Percentiles rank a stretch among this genome's conserved stretches.
phyloP scores from a whole-genome alignment of 176 grass and related monocot species.

The Oryza meridionalis region DNA sequence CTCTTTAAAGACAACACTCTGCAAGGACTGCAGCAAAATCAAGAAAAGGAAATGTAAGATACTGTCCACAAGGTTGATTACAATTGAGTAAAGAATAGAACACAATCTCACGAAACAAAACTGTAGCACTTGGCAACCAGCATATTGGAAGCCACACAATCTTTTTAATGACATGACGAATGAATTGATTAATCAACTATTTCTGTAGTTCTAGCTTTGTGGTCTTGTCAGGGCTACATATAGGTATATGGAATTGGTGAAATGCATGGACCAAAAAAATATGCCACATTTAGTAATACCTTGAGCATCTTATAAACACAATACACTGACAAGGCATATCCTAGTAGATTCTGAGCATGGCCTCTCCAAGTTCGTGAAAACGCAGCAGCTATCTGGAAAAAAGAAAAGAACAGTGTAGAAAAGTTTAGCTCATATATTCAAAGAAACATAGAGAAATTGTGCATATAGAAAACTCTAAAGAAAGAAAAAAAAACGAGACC shows the following conservation, averaged over 20 bases:
- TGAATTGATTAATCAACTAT: not conserved
- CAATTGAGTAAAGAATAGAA: slow-evolving; percentile 9
- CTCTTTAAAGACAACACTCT: slow-evolving; percentile 99
- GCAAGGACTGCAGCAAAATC: slow-evolving; percentile 91
- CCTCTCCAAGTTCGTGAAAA: slow-evolving; percentile 98
- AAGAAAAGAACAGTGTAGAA: not conserved
- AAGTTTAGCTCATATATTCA: not conserved
- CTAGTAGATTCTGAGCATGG: slow-evolving; percentile 97
- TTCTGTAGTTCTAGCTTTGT: no score
- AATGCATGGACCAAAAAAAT: slow-evolving; percentile 14
- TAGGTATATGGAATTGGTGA: not conserved
- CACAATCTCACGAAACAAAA: slow-evolving; percentile 27
- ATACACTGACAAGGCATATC: slow-evolving; percentile 94
- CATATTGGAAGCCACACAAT: not conserved
- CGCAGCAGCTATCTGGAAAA: slow-evolving; percentile 79
- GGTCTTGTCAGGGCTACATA: slow-evolving; percentile 6
- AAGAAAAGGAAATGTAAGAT: slow-evolving; percentile 31
- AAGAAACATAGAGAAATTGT: not conserved
- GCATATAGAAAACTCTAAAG: no score
- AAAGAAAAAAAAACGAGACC: no score
- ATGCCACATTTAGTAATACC: slow-evolving; percentile 49
- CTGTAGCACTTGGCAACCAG: not conserved
- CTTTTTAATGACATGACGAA: not conserved
- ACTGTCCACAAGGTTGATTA: slow-evolving; percentile 2
- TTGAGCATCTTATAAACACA: slow-evolving; percentile 99